Percentiles rank a stretch among this genome's conserved stretches.
Conservation (phyloP, 2,329 filamentous ascomycete species). For the Penicillium fuscoglaucum region DNA sequence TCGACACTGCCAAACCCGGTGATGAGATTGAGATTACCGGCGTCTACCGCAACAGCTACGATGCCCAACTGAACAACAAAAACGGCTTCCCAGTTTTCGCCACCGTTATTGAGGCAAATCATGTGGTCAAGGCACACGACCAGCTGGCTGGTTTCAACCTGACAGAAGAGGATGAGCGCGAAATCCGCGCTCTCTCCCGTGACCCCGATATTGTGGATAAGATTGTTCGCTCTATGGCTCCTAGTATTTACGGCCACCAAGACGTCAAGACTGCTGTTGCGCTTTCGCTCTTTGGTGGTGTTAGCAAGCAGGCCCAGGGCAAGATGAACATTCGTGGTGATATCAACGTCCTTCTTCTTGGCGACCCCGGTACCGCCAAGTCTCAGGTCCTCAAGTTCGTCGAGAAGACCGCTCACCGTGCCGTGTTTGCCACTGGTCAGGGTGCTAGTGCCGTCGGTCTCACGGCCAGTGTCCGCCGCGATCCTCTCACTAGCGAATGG, state of each 20-base stretch:
- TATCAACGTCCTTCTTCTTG: conserved; percentile 94
- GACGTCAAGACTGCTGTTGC: conserved; percentile 98
- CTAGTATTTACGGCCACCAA: conserved; percentile 93
- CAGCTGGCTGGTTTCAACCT: conserved; percentile 94
- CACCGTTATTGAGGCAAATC: conserved; percentile 95
- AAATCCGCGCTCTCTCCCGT: conserved; percentile 82
- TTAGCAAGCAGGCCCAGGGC: conserved; percentile 86
- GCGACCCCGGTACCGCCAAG: conserved; percentile 96
- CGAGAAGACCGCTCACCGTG: conserved; percentile 93
- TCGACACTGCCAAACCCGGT: conserved; percentile 93
- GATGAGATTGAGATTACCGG: conserved; percentile 98
- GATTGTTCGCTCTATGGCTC: conserved; percentile 88
- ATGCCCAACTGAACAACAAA: conserved; percentile 95
- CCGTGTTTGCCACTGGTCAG: conserved; percentile 96
- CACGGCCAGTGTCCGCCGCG: conserved; percentile 91
- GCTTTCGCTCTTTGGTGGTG: conserved; percentile 89
- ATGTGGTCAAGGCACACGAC: conserved; percentile 94
- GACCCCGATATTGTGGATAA: conserved; percentile 93
- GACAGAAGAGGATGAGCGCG: conserved; percentile 90
- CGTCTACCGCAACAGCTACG: conserved; percentile 97
- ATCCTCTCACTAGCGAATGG: conserved; percentile 95
- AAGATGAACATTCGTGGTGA: conserved; percentile 91
- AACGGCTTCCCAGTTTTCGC: conserved; percentile 99
- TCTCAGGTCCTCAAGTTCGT: conserved; percentile 97
- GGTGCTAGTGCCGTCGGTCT: conserved; percentile 96